Evolutionary conservation across 345 rosid genomes (phyloP), one percentile per base, ranked within the genome.

Genomic region (Syzygium aqueum): DNA sequence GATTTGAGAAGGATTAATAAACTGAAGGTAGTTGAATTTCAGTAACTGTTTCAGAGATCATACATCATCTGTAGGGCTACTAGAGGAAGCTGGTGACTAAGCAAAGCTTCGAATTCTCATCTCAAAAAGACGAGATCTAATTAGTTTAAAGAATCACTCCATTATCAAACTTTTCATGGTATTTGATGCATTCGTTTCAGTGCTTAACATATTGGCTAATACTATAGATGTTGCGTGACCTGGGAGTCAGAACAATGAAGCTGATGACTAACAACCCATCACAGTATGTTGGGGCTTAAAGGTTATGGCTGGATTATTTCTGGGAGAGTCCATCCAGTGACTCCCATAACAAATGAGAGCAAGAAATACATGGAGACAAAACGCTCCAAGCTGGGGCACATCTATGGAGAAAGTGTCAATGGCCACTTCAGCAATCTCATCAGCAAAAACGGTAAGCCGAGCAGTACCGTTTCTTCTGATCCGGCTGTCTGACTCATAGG

Each of bases 191-290:
- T 67, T 67, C 11, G 17, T 67, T 5, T 43, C 25, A n/a, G 3
- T 50, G 51, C 84, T 46, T 49, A 82, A 10, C 84, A 43, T 46
- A 27, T 50, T 7, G 15, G 9, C 30, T 78, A 40, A 40, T 40
- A 80, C 49, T 19, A 87, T 93, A 97, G 99, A 97, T 97, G 6
- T 87, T 96, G 9, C 93, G 93, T 65, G 98, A 93, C 85, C 90
- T 96, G 30, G 98, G 99, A 2, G 99, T 95, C n/a, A 89, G 96
- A 89, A 94, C 96, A 3, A 97, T 97, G 98, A 95, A 90, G 92
- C 87, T 96, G 90, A 96, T 96, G 98, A 97, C 96, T 2, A 97
- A 97, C 92, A 95, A 97, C 88, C 99, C 19, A 15, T 40, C 53
- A 19, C 23, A 80, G 84, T 80, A 80, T 59, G 46, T 87, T 8